These are phyloP conservation scores for Psilocybe subaeruginosa DNA, from an alignment of 768 basidiomycete genomes.

Conservation along the genomic window DNA sequence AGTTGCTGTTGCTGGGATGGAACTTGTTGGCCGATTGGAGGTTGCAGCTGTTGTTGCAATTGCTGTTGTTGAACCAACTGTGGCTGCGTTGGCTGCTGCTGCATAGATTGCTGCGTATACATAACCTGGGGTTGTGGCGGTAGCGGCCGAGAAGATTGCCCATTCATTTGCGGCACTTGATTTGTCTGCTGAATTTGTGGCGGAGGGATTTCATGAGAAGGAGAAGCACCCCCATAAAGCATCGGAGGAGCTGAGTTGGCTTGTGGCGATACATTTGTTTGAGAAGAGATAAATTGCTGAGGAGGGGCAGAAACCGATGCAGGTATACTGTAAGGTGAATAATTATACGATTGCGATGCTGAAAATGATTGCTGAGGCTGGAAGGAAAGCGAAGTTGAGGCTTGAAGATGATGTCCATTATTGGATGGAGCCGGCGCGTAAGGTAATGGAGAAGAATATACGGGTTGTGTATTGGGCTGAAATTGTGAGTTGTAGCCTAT, in stretches of 20 bases:
- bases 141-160: slow-evolving; percentile 44
- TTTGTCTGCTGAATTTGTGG: slow-evolving; percentile 20
- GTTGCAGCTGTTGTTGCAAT: slow-evolving; percentile 1
- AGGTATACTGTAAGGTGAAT: slow-evolving; percentile 39
- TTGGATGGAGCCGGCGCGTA: slow-evolving; percentile 33
- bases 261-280: slow-evolving; percentile 24
- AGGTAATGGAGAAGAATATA: slow-evolving; percentile 30
- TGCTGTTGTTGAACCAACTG: slow-evolving; percentile 13
- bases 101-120: slow-evolving; percentile 33
- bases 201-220: slow-evolving; percentile 31
- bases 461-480: slow-evolving; percentile 26
- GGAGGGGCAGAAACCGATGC: slow-evolving; percentile 36
- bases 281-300: slow-evolving; percentile 39
- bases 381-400: slow-evolving; percentile 35
- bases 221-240: slow-evolving; percentile 34
- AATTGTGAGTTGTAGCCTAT: slow-evolving; percentile 40
- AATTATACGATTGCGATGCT: slow-evolving; percentile 32
- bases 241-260: slow-evolving; percentile 36
- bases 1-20: slow-evolving; percentile 3
- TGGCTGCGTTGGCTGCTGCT: slow-evolving; percentile 29
- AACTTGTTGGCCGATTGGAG: background rate
- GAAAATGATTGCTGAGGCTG: slow-evolving; percentile 42
- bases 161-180: slow-evolving; percentile 31
- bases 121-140: slow-evolving; percentile 48
- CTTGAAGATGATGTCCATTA: slow-evolving; percentile 24